Evolutionary conservation across 495 filamentous ascomycete genomes (phyloP), one percentile per base, ranked within the genome.

Genomic region (Lichenothelia convexa): DNA sequence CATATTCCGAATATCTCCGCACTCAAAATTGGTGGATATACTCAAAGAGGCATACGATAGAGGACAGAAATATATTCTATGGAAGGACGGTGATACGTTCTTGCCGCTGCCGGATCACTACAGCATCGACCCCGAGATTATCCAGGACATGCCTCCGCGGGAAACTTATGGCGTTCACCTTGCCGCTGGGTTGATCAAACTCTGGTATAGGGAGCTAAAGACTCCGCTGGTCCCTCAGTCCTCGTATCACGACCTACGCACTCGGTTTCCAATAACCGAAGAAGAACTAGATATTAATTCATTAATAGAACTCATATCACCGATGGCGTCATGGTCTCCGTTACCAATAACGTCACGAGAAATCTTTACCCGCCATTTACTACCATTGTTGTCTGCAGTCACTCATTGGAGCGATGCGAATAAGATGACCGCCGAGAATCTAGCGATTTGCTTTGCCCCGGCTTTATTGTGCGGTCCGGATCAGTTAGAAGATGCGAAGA

Each of bases 31-130:
- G 15, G 54, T 62, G 12, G 62, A 67, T 12, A 50, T 67, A 2
- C 50, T 67, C 21, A 54, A 53, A 30, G 68, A 71, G 39, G 63
- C 65, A 5, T 70, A 69, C 34, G 64, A 71, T 48, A 50, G 67
- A 20, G 57, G 57, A 2, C 68, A 71, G 40, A 51, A 60, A 18
- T 66, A 61, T 44, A 60, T 67, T 23, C 41, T 67, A 4, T 67
- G 63, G 63, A 61, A 56, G 34, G 62, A 67, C 24, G 46, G 39
- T 11, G 41, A 41, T 7, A 50, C 40, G 0, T 41, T 46, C 2
- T 36, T 35, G 21, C 21, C 32, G 34, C 30, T 55, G 32, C 31
- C 53, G 16, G 35, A 50, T 13, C 30, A 40, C 32, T 53, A 55
- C 16, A 46, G 46, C 7, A 32, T 41, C 15, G 51, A 44, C 18